These are phyloP conservation scores for Colletotrichum paranaense DNA, from an alignment of 2,329 filamentous ascomycete genomes.

Conservation along the genomic window DNA sequence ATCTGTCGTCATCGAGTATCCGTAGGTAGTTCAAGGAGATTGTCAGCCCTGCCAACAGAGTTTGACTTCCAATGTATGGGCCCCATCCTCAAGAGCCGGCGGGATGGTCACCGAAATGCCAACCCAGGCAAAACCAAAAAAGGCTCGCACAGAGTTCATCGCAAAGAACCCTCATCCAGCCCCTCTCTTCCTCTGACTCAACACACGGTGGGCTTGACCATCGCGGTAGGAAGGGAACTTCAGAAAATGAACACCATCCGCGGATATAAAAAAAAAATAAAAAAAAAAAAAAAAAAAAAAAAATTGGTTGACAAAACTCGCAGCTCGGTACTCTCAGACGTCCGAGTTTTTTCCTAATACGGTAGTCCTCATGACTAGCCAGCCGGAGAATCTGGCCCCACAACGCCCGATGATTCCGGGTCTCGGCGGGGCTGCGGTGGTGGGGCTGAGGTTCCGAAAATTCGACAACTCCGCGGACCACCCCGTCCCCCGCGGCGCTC, in stretches of 20 bases:
- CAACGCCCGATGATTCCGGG: background rate
- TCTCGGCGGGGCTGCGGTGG: background rate
- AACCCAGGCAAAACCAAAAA: background rate
- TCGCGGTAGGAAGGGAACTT: background rate
- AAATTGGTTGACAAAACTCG: background rate
- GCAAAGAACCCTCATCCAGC: background rate
- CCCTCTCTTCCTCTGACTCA: background rate
- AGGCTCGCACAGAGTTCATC: background rate
- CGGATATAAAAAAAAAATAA: background rate
- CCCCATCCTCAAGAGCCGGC: too few species aligned
- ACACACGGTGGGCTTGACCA: background rate
- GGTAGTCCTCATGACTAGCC: background rate
- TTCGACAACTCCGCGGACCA: constrained; percentile 10
- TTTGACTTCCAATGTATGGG: too few species aligned
- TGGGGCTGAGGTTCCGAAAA: background rate
- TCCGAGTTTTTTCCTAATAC: background rate
- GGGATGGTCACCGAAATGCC: too few species aligned
- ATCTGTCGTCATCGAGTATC: too few species aligned
- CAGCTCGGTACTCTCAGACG: background rate
- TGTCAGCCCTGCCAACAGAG: too few species aligned
- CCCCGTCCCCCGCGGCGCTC: too few species aligned
- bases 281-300: too few species aligned
- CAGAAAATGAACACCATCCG: background rate
- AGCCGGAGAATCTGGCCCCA: background rate
- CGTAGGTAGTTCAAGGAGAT: too few species aligned